phyloP scores from a whole-genome alignment of 169 alveolate genomes.

The Plasmodium coatneyi region DNA sequence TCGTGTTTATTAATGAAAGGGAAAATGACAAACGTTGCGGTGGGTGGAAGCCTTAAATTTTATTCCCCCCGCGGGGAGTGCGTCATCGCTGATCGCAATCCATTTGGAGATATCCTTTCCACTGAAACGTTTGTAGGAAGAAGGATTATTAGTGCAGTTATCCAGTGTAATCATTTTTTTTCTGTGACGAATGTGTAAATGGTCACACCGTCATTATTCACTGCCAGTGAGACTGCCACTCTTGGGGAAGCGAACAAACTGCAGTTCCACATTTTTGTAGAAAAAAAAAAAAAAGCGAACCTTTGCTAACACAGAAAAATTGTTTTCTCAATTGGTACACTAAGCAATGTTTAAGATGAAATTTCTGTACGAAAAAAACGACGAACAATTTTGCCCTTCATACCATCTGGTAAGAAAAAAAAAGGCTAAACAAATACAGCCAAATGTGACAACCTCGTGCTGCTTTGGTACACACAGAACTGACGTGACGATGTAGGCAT shows the following conservation, averaged over 20 bases:
- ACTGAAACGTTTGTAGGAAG: neutral
- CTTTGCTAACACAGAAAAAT: neutral
- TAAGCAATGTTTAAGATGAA: neutral
- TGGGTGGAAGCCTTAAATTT: neutral
- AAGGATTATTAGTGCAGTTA: neutral
- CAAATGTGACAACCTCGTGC: neutral
- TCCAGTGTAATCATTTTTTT: neutral
- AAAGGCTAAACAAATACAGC: neutral
- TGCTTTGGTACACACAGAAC: neutral
- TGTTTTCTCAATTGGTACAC: neutral
- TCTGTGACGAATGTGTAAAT: neutral
- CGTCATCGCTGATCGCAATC: neutral
- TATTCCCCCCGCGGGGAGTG: neutral
- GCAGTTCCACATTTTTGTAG: neutral
- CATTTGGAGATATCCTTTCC: neutral
- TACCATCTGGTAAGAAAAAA: neutral
- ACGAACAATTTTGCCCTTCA: neutral
- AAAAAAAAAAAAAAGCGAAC: neutral
- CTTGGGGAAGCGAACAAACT: neutral
- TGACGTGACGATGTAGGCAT: neutral
- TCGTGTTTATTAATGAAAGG: neutral
- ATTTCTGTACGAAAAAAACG: neutral
- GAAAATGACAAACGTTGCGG: neutral
- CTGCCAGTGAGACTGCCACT: neutral
- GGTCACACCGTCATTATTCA: neutral